These are phyloP conservation scores for Phyllosticta citribraziliensis DNA, from an alignment of 2,329 filamentous ascomycete species.

Conservation along the genomic window DNA sequence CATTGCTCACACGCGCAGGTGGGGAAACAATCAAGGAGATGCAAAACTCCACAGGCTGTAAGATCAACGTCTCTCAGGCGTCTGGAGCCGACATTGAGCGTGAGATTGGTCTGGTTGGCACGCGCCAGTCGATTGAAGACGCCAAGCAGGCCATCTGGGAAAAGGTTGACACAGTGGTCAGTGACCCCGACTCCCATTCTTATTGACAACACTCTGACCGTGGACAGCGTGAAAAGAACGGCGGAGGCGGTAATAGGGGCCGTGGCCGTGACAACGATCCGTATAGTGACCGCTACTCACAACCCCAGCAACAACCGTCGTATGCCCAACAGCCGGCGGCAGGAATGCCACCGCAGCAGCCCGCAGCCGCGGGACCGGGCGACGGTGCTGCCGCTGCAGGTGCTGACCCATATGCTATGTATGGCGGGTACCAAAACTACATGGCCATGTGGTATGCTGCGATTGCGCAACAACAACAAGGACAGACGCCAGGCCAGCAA, in stretches of 20 bases:
- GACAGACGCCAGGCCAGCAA: slow-evolving; percentile 15
- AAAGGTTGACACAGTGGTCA: slow-evolving; percentile 81
- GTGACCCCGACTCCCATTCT: slow-evolving; percentile 25
- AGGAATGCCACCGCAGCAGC: slow-evolving; percentile 19
- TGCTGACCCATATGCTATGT: slow-evolving; percentile 56
- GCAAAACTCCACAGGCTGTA: slow-evolving; percentile 79
- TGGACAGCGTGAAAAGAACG: slow-evolving; percentile 38
- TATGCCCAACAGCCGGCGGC: slow-evolving; percentile 26
- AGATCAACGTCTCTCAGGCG: slow-evolving; percentile 85
- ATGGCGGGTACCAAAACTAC: slow-evolving; percentile 76
- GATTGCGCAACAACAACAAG: slow-evolving; percentile 39
- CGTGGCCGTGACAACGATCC: slow-evolving; percentile 29
- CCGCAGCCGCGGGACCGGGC: slow-evolving; percentile 40
- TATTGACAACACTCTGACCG: slow-evolving; percentile 14
- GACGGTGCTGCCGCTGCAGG: slow-evolving; percentile 47
- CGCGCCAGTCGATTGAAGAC: slow-evolving; percentile 63
- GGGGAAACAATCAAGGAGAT: slow-evolving; percentile 93
- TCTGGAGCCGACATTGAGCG: slow-evolving; percentile 71
- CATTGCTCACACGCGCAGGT: slow-evolving; percentile 33
- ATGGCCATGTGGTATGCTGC: slow-evolving; percentile 73
- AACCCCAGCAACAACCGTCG: slow-evolving; percentile 32
- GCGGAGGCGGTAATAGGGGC: slow-evolving; percentile 27
- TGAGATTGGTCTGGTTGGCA: slow-evolving; percentile 78
- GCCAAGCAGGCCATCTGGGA: slow-evolving; percentile 83
- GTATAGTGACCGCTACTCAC: slow-evolving; percentile 38